Base-by-base conservation (phyloP, 257 asterid species). In the Phtheirospermum japonicum region DNA sequence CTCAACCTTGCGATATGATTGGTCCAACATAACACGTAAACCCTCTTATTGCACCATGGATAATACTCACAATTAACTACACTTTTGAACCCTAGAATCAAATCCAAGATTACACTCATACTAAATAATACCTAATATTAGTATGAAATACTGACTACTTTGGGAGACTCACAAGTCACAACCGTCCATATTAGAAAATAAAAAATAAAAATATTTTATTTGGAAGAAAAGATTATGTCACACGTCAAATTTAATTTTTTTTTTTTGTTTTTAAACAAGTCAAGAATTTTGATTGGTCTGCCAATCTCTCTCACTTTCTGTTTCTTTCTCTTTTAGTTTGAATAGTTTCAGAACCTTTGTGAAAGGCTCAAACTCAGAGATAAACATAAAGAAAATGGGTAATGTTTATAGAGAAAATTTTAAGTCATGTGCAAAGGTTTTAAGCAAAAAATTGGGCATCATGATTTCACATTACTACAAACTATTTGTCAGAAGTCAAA, bases 1-100 rank as follows among this genome's bases (percentile, higher is more conserved):
- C 79, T 61, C 54, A 66, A 68, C 76, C 95, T 75, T 64, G 75
- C 61, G 46, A 72, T 64, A 61, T 72, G 73, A 89, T 83, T 79
- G 88, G 81, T 66, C 71, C 83, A n/a, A n/a, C n/a, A n/a, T n/a
- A n/a, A n/a, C n/a, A 67, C 64, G 0, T 33, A 7, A 31, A 59
- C 20, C 74, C 26, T 37, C 65, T 37, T 13, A 17, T 49, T 61
- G 13, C n/a, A 74, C 83, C 48, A 18, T 59, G 83, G 83, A 19
- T 69, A 76, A 74, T 84, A 75, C 87, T 48, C 69, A 23, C 3
- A 23, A 64, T 59, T 26, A 7, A 53, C 75, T 28, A 26, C 57
- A 36, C 66, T 42, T 42, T 70, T 66, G 67, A 77, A 57, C 73
- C 82, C 78, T 55, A 67, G 74, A 51, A 4, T 50, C 69, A 37